Base-by-base conservation (phyloP, 805 yeast genomes). In the Spencermartinsiella europaea region DNA sequence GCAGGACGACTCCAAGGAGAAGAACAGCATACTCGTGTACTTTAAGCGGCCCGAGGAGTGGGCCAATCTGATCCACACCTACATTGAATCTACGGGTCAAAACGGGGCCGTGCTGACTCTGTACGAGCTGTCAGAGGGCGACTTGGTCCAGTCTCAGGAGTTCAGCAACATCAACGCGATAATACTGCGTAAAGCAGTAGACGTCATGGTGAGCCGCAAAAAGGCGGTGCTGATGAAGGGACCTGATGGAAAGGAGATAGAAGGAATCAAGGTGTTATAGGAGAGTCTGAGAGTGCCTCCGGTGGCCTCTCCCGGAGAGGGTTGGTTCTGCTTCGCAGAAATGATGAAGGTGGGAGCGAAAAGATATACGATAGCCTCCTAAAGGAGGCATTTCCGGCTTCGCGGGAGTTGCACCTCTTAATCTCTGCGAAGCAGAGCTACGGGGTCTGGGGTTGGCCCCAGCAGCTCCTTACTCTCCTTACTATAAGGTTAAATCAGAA, bases 41-140 rank as follows among this genome's bases (percentile, higher is more conserved):
- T 86, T 95, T 89, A 75, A 80, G 50, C 69, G 78, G 15, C 70
- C 88, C 47, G 75, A 83, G 56, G 78, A 78, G 54, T 75, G 96
- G 93, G 77, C 80, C 34, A 68, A 78, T 41, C 57, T 71, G 54
- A 57, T 90, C 42, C 60, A 78, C 60, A 83, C 81, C 59, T 77
- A 86, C 90, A 67, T 79, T n/a, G 90, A 85, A 45, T 68, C 71
- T 17, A 77, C 91, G 0, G 96, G 96, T 0, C 95, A 88, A 59
- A 68, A 74, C 45, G 85, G 86, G 4, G 71, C 83, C 1, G 83
- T 91, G 1, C 66, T 91, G 43, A 91, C 98, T 0, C 64, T 89
- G 14, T 89, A 85, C 63, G 98, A 91, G 64, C 62, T 91, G 33
- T 70, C 82, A 0, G 76, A 78, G 47, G 83, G 85, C 44, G 91